Conservation (phyloP, 2,329 filamentous ascomycete species). For the Tolypocladium inflatum region DNA sequence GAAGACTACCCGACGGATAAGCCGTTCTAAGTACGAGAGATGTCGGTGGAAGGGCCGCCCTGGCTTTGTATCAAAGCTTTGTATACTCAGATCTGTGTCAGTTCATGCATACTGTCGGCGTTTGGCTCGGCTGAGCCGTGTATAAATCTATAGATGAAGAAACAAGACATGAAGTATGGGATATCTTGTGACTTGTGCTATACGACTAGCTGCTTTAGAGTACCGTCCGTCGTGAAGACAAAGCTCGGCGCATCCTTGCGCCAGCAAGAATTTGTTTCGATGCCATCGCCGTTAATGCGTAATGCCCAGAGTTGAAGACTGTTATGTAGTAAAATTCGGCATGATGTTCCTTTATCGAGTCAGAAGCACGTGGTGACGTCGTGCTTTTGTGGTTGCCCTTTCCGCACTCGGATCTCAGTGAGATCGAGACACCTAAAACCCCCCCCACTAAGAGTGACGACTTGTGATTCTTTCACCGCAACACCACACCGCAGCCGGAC, state of each 20-base stretch:
- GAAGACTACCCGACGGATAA: constrained; percentile 26
- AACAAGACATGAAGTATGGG: not conserved
- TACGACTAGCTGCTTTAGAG: not conserved
- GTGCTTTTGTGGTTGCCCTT: not conserved
- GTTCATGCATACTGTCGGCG: constrained; percentile 23
- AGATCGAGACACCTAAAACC: not conserved
- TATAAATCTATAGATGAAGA: constrained; percentile 12
- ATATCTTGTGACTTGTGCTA: not conserved
- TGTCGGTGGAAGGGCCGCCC: constrained; percentile 5
- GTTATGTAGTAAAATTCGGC: not conserved
- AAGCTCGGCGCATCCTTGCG: not conserved
- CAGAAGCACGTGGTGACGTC: not conserved
- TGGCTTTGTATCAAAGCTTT: constrained; percentile 17
- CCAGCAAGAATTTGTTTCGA: not conserved
- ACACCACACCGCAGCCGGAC: not conserved
- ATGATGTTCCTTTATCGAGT: not conserved
- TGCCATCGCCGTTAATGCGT: not conserved
- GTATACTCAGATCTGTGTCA: constrained; percentile 18
- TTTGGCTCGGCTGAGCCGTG: constrained; percentile 20
- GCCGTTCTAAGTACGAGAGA: constrained; percentile 14
- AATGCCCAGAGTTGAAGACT: not conserved
- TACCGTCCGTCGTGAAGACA: too few relatives aligned
- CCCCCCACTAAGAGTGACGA: not conserved
- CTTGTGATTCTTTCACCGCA: not conserved
- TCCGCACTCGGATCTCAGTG: not conserved